Conservation (phyloP, 2,329 filamentous ascomycete genomes). For the Claviceps citrina region DNA sequence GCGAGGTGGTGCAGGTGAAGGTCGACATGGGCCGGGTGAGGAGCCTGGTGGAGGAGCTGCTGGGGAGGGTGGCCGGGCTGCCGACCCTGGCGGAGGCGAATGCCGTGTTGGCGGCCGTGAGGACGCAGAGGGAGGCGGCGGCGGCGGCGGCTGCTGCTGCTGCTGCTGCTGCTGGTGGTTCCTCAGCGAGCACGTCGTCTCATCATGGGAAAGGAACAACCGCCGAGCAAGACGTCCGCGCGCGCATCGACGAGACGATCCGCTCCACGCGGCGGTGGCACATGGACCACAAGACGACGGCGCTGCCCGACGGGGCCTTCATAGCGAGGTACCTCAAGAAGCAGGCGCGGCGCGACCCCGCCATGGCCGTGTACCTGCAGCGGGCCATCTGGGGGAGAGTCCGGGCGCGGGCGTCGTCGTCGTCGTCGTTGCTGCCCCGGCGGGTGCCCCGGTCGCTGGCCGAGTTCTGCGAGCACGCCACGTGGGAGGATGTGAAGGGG, state of each 20-base stretch:
- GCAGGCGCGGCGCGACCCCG: constrained; percentile 20
- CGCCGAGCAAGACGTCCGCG: constrained; percentile 2
- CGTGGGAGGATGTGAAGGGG: constrained; percentile 21
- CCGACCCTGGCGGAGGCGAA: constrained; percentile 11
- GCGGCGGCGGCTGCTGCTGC: not conserved
- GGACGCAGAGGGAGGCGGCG: constrained; percentile 1
- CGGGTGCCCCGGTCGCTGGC: constrained; percentile 15
- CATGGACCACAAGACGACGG: constrained; percentile 21
- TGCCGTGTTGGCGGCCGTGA: constrained; percentile 4
- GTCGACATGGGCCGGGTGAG: constrained; percentile 13
- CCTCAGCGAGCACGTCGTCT: too few relatives aligned
- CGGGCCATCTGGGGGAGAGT: constrained; percentile 15
- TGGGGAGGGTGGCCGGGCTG: constrained; percentile 11
- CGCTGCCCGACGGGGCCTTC: constrained; percentile 17
- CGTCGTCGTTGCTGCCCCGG: too few relatives aligned
- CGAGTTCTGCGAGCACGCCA: constrained; percentile 18
- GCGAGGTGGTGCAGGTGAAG: constrained; percentile 3
- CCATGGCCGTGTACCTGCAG: constrained; percentile 20
- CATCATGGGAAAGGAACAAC: too few relatives aligned
- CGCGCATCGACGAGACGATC: constrained; percentile 21
- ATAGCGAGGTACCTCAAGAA: constrained; percentile 19
- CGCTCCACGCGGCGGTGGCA: constrained; percentile 25
- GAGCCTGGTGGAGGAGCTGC: constrained; percentile 11
- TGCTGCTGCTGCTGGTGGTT: too few relatives aligned
- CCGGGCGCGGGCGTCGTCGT: constrained; percentile 5